phyloP scores from a whole-genome alignment of 371 early-diverging fungal genomes.

The Chytridium lagenaria region DNA sequence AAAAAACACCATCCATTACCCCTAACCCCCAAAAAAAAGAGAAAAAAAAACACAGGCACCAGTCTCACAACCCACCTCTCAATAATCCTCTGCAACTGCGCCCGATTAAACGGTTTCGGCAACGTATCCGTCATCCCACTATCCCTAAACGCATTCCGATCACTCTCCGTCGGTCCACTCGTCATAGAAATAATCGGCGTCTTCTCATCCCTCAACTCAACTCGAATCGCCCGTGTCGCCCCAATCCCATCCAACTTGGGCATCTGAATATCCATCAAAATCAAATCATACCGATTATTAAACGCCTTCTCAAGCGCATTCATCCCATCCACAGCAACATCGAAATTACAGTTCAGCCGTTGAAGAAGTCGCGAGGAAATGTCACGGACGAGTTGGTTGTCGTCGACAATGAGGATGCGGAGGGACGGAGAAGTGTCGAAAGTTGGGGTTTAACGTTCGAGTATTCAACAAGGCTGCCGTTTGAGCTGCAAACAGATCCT shows the following conservation, averaged over 20 bases:
- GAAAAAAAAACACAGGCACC: too few species aligned
- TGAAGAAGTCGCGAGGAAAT: conserved; percentile 28
- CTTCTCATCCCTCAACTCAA: conserved; percentile 70
- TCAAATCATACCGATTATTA: conserved; percentile 25
- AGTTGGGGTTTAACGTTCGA: not conserved
- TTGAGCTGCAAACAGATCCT: not conserved
- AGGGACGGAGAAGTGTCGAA: not conserved
- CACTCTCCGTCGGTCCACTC: conserved; percentile 68
- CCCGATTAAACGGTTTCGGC: conserved; percentile 72
- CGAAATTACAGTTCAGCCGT: conserved; percentile 26
- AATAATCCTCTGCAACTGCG: not conserved
- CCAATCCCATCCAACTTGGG: conserved; percentile 35
- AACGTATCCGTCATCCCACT: conserved; percentile 85
- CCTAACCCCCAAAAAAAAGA: too few species aligned
- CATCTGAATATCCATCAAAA: conserved; percentile 37
- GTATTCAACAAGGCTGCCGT: not conserved
- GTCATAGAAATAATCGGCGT: conserved; percentile 86
- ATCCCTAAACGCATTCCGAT: conserved; percentile 71
- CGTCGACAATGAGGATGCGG: conserved; percentile 42
- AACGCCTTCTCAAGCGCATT: conserved; percentile 20
- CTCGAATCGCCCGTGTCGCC: conserved; percentile 58
- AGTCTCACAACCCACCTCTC: conserved; percentile 9
- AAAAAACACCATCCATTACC: too few species aligned
- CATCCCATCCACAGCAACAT: conserved; percentile 32
- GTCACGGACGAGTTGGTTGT: conserved; percentile 36